Base-by-base conservation (phyloP, 495 filamentous ascomycete species). In the Achaetomiella virescens region DNA sequence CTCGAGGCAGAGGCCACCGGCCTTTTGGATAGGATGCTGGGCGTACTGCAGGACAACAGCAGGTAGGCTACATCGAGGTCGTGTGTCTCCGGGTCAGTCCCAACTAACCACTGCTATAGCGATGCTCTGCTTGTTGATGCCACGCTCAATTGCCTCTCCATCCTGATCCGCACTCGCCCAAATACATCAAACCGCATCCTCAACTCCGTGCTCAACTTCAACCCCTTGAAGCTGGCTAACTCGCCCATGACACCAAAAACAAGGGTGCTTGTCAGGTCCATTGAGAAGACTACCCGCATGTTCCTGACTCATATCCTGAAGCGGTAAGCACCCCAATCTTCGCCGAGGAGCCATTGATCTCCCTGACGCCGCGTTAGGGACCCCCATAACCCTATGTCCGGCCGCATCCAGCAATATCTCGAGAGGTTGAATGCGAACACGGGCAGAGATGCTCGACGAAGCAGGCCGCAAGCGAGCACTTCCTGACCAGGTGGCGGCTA, bases 1-100 rank as follows among this genome's bases (percentile, higher is more conserved):
- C 78, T 97, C 6, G 93, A 97, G 72, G 91, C 93, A 1, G 93
- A 99, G 70, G 86, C 88, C 14, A 88, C 84, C 3, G 93, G 91
- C 15, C 74, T 97, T 36, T 75, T 99, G 46, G 93, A 99, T 68
- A 81, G 95, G 59, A 80, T 97, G 61, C 77, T 99, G n/a, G 81
- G 81, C 51, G 80, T 89, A 22, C 81, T 99, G 50, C 90, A 96
- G 60, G 91, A 95, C 57, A 86, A 93, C 57, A 78, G 76, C 66
- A 86, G 85, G 89, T 95, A 75, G 50, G 79, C 65, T n/a, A 44
- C 4, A 24, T 52, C 33, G 18, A 0, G 29, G 25, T 15, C 5
- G 15, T 41, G 54, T 10, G 3, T 27, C 25, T n/a, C n/a, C 20
- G 17, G 17, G 46, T 17, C 15, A n/a, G 47, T 44, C 8, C 58